phyloP scores from a whole-genome alignment of 495 filamentous ascomycete genomes.

The Tuber umbilicatum region DNA sequence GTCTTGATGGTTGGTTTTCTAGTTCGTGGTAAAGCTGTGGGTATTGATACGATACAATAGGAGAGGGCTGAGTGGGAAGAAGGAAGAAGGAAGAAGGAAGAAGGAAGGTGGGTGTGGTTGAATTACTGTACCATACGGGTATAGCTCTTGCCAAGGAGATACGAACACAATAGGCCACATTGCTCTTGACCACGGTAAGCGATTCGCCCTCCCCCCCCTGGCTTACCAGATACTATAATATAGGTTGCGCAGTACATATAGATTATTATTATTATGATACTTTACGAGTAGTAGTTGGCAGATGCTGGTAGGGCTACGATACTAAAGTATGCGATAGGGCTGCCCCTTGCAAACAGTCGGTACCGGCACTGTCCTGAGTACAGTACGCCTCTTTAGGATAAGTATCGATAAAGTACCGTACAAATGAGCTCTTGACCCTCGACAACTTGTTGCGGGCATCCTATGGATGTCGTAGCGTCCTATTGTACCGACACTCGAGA shows the following conservation, averaged over 20 bases:
- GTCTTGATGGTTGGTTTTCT: background rate
- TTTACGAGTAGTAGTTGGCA: no score
- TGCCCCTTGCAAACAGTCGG: no score
- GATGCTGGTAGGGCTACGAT: background rate
- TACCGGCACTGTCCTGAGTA: no score
- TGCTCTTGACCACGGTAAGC: background rate
- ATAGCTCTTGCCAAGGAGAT: background rate
- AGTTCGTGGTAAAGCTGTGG: no score
- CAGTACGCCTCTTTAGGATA: no score
- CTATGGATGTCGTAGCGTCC: no score
- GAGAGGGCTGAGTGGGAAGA: background rate
- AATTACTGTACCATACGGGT: background rate
- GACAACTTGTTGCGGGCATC: slow-evolving; percentile 11
- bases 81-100: no score
- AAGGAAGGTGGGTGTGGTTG: background rate
- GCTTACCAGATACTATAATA: background rate
- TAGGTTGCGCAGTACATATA: no score
- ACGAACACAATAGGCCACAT: background rate
- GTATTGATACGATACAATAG: background rate
- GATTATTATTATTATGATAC: no score
- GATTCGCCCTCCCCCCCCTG: background rate
- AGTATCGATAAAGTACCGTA: no score
- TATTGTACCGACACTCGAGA: no score
- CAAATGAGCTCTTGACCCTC: no score
- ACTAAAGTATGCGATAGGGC: background rate